A percentile compares a stretch with the other conserved stretches of the same genome.
These are phyloP conservation scores for Russula sp. DNA, from an alignment of 768 basidiomycete species.

Conservation along the genomic window DNA sequence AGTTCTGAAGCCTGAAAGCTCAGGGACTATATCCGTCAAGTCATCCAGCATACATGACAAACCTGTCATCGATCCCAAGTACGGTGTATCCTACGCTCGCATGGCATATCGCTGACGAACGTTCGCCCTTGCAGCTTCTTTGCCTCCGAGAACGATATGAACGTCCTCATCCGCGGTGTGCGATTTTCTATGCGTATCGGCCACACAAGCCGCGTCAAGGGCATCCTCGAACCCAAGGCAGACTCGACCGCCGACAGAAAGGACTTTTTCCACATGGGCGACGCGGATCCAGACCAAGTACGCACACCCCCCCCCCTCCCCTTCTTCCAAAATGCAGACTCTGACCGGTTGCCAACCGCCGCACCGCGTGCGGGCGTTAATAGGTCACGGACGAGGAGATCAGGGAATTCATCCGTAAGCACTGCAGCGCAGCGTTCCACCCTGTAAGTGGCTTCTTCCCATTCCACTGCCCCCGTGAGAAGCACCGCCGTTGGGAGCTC, in stretches of 20 bases:
- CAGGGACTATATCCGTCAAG: conserved; percentile 8
- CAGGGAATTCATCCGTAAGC: conserved; percentile 10
- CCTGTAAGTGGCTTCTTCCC: conserved; percentile 25
- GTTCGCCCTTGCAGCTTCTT: conserved; percentile 9
- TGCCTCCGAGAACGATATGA: conserved; percentile 18
- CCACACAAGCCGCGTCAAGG: conserved; percentile 9
- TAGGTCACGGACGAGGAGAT: conserved; percentile 22
- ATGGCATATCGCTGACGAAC: neutral
- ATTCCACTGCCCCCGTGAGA: neutral
- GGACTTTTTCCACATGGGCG: conserved; percentile 16
- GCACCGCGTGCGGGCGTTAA: neutral
- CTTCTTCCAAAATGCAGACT: neutral
- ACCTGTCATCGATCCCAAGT: conserved; percentile 18
- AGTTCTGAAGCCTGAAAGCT: conserved; percentile 16
- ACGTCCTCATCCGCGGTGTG: conserved; percentile 15
- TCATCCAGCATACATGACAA: conserved; percentile 13
- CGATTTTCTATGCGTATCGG: conserved; percentile 14
- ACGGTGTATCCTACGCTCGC: neutral
- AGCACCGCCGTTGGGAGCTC: neutral
- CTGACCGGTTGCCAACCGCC: neutral
- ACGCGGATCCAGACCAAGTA: conserved; percentile 12
- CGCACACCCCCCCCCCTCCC: neutral
- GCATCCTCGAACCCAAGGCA: conserved; percentile 10
- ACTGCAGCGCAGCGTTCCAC: conserved; percentile 23
- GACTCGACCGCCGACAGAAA: conserved; percentile 9